These are phyloP conservation scores for Crataegus laevigata DNA, from an alignment of 306 rosid genomes.

Conservation along the genomic window DNA sequence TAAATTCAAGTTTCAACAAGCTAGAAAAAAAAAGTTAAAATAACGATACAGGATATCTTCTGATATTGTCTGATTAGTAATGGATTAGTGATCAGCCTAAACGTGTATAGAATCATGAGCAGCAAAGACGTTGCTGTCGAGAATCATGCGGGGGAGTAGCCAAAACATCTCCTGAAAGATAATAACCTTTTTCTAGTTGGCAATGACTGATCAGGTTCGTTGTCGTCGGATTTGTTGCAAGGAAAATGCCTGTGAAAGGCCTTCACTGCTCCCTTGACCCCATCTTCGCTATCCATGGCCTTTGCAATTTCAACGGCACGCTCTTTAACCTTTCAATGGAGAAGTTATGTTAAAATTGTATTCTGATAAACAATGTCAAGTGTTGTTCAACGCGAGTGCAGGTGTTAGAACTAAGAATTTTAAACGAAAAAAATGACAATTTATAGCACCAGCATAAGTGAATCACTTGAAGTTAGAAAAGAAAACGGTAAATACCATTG, in stretches of 20 bases:
- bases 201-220: not conserved
- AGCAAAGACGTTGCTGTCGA: not conserved
- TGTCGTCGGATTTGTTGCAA: not conserved
- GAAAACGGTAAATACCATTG: constrained; percentile 44
- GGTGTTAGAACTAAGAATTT: too few relatives aligned
- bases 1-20: not conserved
- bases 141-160: constrained; percentile 12
- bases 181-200: constrained; percentile 2
- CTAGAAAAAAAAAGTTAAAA: not conserved
- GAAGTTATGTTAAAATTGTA: too few relatives aligned
- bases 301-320: constrained; percentile 56
- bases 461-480: not conserved
- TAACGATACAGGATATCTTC: not conserved
- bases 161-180: constrained; percentile 39
- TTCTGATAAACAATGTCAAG: too few relatives aligned
- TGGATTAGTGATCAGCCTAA: not conserved
- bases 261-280: constrained; percentile 67
- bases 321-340: constrained; percentile 46
- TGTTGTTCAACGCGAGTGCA: not conserved
- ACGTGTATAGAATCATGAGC: not conserved
- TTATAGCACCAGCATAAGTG: not conserved
- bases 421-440: not conserved
- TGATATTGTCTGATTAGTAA: not conserved
- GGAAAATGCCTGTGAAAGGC: constrained; percentile 75
- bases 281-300: constrained; percentile 77